Base-by-base conservation (phyloP, 2,329 filamentous ascomycete species). In the Emericellopsis cladophorae region DNA sequence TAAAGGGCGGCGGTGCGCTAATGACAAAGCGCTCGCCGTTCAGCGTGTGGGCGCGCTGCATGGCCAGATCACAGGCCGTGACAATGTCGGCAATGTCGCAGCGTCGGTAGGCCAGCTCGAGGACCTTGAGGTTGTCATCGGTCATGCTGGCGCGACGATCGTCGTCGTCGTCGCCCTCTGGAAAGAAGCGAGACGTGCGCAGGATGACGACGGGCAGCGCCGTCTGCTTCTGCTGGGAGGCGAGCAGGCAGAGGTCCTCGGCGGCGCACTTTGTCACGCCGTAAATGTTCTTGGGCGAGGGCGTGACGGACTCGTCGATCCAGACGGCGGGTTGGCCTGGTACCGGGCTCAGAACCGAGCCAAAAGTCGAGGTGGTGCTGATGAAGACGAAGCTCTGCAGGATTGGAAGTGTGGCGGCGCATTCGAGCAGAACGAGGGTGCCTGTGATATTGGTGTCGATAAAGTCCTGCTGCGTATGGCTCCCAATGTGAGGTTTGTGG, bases 141-240 rank as follows among this genome's bases (percentile, higher is more conserved):
- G 42, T 49, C 41, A 66, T 52, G 2, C 52, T 47, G 8, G 45
- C 47, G 21, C 64, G 55, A 1, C 65, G 52, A 22, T 59, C 57
- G 5, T 59, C 60, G 40, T 68, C 65, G 42, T 70, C 66, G 39
- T 70, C 66, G 15, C 55, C 54, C 47, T 70, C 66, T 0, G 65
- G 65, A 45, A 70, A 70, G 57, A 72, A 71, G 38, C 67, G 62
- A 39, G 60, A 64, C 3, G 62, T 64, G n/a, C 67, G 61, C 8
- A 72, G 55, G 6, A 71, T 54, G 0, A 71, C 32, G 1, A 63
- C 52, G 0, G 67, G 66, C 46, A 71, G 47, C 26, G 26, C 3
- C 3, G 8, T 7, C 2, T 48, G 45, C 1, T 54, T 56, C 41
- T 67, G 57, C 11, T 49, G 47, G 34, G 67, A 60, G 2, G 66